Evolutionary conservation across 352 stramenopile species (phyloP).

Genomic region (Plasmopara viticola): DNA sequence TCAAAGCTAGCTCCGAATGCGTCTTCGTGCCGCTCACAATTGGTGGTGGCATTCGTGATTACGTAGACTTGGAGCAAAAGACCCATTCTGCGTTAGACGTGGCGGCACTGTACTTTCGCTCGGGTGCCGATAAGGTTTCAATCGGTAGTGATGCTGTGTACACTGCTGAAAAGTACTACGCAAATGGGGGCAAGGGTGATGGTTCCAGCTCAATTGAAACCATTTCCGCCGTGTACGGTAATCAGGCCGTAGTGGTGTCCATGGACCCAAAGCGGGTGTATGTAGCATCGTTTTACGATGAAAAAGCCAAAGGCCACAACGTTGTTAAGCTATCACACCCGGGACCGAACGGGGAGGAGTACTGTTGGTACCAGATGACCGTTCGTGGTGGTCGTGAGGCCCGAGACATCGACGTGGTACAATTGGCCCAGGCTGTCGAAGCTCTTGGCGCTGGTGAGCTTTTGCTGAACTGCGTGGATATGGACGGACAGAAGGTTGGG

Average conservation of each 20-base stretch:
- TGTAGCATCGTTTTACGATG: constrained; percentile 67
- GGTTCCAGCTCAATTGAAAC: constrained; percentile 91
- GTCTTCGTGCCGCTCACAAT: constrained; percentile 98
- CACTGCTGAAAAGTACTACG: constrained; percentile 88
- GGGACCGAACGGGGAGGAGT: constrained; percentile 90
- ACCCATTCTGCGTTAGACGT: constrained; percentile 93
- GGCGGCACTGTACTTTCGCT: constrained; percentile 94
- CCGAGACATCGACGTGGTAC: constrained; percentile 81
- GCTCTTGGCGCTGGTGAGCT: constrained; percentile 95
- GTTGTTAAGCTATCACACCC: constrained; percentile 70
- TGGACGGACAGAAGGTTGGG: constrained; percentile 95
- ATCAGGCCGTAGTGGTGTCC: constrained; percentile 96
- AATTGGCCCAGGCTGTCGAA: constrained; percentile 85
- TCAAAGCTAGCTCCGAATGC: constrained; percentile 91
- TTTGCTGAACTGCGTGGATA: constrained; percentile 98
- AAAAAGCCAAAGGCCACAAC: constrained; percentile 45
- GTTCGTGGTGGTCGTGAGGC: constrained; percentile 93
- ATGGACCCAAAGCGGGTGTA: constrained; percentile 93
- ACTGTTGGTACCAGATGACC: constrained; percentile 98
- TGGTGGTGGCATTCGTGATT: constrained; percentile 95
- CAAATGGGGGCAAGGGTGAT: constrained; percentile 59
- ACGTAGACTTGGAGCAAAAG: constrained; percentile 87
- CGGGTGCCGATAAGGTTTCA: constrained; percentile 97
- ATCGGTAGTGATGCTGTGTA: constrained; percentile 96
- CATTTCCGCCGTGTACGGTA: constrained; percentile 95